Evolutionary conservation across 2,329 filamentous ascomycete genomes (phyloP).

Genomic region (Microdochium bolleyi): DNA sequence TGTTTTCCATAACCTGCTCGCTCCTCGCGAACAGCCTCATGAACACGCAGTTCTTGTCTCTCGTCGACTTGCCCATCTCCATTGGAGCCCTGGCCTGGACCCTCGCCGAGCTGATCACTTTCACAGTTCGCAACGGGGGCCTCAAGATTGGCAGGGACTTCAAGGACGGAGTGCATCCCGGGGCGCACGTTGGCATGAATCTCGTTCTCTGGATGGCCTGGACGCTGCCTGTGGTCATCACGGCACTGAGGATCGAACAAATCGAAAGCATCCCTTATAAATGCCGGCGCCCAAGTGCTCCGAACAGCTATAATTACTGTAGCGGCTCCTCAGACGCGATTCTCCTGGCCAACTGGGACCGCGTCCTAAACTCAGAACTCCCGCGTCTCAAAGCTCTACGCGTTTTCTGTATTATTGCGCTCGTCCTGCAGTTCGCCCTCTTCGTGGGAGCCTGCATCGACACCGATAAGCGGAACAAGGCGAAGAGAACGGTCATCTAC

Average conservation of each 20-base stretch:
- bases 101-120: conserved; percentile 18
- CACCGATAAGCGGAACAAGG: conserved; percentile 16
- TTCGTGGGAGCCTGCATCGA: conserved; percentile 41
- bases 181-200: conserved; percentile 19
- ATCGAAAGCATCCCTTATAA: background rate
- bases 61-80: conserved; percentile 12
- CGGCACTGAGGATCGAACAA: conserved; percentile 3
- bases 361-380: conserved; percentile 8
- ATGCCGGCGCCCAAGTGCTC: conserved; percentile 1
- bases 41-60: conserved; percentile 1
- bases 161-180: conserved; percentile 10
- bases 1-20: conserved; percentile 13
- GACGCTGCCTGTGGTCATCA: conserved; percentile 12
- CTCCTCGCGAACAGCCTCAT: conserved; percentile 7
- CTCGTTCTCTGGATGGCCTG: conserved; percentile 17
- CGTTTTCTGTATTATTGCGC: conserved; percentile 65
- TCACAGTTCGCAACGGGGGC: conserved; percentile 13
- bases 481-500: conserved; percentile 11
- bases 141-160: conserved; percentile 5
- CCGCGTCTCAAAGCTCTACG: conserved; percentile 45
- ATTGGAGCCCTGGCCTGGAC: conserved; percentile 17
- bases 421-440: conserved; percentile 76
- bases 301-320: conserved; percentile 1
- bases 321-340: conserved; percentile 2
- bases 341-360: conserved; percentile 1